phyloP scores from a whole-genome alignment of 345 rosid species.

The Adansonia digitata region DNA sequence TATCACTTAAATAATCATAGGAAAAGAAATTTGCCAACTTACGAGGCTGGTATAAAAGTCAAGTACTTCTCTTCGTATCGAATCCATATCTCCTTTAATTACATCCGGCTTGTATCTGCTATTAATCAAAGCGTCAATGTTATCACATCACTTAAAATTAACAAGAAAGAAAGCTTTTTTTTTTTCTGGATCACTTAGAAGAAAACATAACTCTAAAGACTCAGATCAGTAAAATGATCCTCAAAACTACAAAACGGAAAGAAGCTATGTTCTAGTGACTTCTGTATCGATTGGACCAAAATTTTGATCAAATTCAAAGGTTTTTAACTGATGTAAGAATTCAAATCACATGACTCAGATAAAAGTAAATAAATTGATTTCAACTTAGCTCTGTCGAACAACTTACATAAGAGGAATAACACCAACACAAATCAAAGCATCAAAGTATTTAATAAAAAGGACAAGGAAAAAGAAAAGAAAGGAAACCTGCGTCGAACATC shows the following conservation, averaged over 20 bases:
- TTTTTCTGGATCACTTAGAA: background rate
- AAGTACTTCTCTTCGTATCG: slow-evolving; percentile 56
- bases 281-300: background rate
- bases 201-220: background rate
- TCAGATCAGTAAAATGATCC: background rate
- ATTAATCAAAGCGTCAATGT: slow-evolving; percentile 5
- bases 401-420: background rate
- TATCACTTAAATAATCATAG: background rate
- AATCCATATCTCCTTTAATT: slow-evolving; percentile 97
- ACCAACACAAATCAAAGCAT: background rate
- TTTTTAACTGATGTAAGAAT: background rate
- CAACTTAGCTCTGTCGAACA: background rate
- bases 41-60: slow-evolving; percentile 63
- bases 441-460: background rate
- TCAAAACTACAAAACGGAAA: background rate
- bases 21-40: slow-evolving; percentile 13
- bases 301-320: background rate
- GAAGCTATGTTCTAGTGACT: background rate
- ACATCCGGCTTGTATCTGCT: slow-evolving; percentile 68
- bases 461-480: background rate
- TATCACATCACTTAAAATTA: background rate
- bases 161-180: background rate
- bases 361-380: background rate
- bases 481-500: slow-evolving; percentile 55
- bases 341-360: background rate